phyloP scores from a whole-genome alignment of 805 yeast species.

The Phaffomyces antillensis region DNA sequence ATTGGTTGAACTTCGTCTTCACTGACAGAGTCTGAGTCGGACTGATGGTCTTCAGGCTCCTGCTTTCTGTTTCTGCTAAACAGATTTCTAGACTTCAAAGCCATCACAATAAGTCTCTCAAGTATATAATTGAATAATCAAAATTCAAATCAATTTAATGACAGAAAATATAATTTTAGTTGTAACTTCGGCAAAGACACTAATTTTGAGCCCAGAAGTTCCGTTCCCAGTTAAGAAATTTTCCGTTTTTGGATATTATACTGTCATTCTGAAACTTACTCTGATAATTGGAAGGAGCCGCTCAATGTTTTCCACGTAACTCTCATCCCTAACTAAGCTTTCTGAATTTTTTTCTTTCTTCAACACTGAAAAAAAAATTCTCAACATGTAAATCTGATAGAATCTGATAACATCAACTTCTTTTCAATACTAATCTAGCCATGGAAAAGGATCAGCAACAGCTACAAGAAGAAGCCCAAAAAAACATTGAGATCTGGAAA shows the following conservation, averaged over 20 bases:
- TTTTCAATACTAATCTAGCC: background rate
- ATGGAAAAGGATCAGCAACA: background rate
- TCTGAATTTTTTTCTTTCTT: background rate
- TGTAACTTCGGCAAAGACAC: background rate
- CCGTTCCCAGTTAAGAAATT: background rate
- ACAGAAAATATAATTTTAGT: no score
- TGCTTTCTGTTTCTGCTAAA: conserved; percentile 15
- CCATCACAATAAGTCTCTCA: conserved; percentile 6
- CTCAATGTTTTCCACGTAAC: conserved; percentile 2
- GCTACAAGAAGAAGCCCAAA: conserved; percentile 68
- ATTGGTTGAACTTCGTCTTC: conserved; percentile 34
- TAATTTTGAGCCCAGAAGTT: background rate
- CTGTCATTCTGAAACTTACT: conserved; percentile 8
- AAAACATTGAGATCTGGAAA: conserved; percentile 98
- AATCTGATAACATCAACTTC: no score
- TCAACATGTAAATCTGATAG: background rate
- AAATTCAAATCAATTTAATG: no score
- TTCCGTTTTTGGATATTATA: background rate
- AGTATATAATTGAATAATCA: background rate
- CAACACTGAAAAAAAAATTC: background rate
- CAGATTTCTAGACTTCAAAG: conserved; percentile 21
- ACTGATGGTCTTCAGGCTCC: conserved; percentile 13
- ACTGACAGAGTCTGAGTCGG: conserved; percentile 37
- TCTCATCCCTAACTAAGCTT: conserved; percentile 1
- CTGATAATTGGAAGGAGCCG: background rate